Evolutionary conservation across 2,329 filamentous ascomycete genomes (phyloP).

Genomic region (Aspergillus viridinutans): DNA sequence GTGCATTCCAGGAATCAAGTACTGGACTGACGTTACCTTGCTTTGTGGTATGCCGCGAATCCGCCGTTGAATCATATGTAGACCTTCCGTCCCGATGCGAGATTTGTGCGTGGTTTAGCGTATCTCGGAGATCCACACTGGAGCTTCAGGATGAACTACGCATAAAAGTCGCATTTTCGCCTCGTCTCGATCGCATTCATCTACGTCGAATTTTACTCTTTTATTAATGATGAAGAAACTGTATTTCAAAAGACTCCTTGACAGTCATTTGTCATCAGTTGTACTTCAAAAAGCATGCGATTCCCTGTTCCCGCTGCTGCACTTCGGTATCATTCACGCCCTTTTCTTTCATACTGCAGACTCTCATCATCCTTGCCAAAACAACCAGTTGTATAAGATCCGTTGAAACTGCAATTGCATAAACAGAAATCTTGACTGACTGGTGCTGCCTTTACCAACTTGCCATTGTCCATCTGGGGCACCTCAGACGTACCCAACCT

Average conservation of each 20-base stretch:
- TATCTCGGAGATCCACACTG: neutral
- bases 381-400: neutral
- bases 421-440: neutral
- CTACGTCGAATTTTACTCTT: neutral
- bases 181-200: slow-evolving; percentile 8
- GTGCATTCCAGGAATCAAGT: neutral
- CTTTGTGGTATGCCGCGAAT: neutral
- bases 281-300: neutral
- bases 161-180: slow-evolving; percentile 30
- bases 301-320: neutral
- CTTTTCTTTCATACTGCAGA: neutral
- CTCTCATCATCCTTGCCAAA: neutral
- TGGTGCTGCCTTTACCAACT: no score
- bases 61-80: neutral
- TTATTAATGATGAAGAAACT: neutral
- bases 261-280: neutral
- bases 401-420: neutral
- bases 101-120: slow-evolving; percentile 33
- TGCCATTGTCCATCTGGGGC: neutral
- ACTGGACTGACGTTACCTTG: neutral
- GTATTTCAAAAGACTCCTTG: neutral
- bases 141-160: slow-evolving; percentile 8
- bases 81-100: slow-evolving; percentile 18
- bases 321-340: neutral
- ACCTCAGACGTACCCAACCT: neutral